These are phyloP conservation scores for Aspergillus sp. DNA, from an alignment of 2,329 filamentous ascomycete species.

Conservation along the genomic window DNA sequence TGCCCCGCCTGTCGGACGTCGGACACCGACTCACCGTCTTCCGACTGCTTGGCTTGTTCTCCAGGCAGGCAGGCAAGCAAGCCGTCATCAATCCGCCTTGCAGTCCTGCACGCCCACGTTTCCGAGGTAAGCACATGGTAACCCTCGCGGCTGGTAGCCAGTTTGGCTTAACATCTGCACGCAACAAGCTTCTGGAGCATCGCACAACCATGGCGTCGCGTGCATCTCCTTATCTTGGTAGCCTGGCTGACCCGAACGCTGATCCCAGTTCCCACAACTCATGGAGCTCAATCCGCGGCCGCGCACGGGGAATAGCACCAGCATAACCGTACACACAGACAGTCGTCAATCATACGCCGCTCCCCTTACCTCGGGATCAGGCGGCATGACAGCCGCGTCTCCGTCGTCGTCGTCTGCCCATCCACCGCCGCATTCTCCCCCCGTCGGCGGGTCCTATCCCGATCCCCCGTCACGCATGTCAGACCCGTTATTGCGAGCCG, in stretches of 20 bases:
- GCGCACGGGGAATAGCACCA: conserved; percentile 9
- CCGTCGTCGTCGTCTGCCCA: not conserved
- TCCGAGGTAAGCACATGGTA: too few relatives aligned
- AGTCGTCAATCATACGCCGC: too few relatives aligned
- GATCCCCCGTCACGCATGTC: conserved; percentile 18
- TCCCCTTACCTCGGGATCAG: too few relatives aligned
- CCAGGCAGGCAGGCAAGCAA: too few relatives aligned
- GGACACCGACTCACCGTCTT: conserved; percentile 1
- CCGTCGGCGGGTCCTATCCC: conserved; percentile 20
- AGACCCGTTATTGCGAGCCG: not conserved
- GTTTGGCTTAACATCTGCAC: too few relatives aligned
- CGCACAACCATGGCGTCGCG: not conserved
- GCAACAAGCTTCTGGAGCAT: not conserved
- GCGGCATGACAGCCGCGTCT: too few relatives aligned
- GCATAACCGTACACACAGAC: conserved; percentile 9
- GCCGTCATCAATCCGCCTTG: too few relatives aligned
- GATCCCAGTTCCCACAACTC: conserved; percentile 14
- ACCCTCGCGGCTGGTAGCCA: too few relatives aligned
- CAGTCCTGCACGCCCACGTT: too few relatives aligned
- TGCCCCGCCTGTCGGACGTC: conserved; percentile 2
- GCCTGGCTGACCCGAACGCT: conserved; percentile 8
- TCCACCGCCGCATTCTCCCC: not conserved
- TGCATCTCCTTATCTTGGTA: not conserved
- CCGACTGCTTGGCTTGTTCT: too few relatives aligned
- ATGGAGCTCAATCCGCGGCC: conserved; percentile 37